Conservation (phyloP, 2,329 filamentous ascomycete genomes). For the Aspergillus bombycis region DNA sequence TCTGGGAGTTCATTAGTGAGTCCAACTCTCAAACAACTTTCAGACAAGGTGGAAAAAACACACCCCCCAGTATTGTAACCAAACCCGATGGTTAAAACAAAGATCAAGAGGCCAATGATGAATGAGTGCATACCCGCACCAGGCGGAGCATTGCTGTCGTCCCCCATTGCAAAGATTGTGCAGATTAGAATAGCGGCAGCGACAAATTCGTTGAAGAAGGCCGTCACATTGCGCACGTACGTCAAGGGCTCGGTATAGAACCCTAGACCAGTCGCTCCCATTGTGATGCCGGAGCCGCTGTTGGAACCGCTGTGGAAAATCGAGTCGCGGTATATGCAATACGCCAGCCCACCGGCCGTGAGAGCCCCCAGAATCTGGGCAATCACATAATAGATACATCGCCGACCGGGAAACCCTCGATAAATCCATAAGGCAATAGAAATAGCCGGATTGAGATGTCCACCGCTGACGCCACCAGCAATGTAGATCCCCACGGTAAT, state of each 20-base stretch:
- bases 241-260: conserved; percentile 19
- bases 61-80: conserved; percentile 42
- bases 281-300: conserved; percentile 17
- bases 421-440: conserved; percentile 40
- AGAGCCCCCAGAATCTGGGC: conserved; percentile 42
- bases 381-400: conserved; percentile 32
- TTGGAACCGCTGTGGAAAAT: conserved; percentile 30
- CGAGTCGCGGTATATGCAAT: conserved; percentile 40
- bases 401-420: conserved; percentile 38
- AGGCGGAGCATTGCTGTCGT: conserved; percentile 49
- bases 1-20: conserved; percentile 14
- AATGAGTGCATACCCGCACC: conserved; percentile 47
- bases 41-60: not conserved
- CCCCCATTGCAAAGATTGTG: conserved; percentile 42
- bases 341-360: conserved; percentile 37
- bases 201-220: conserved; percentile 44
- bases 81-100: conserved; percentile 21
- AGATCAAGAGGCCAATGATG: conserved; percentile 21
- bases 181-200: conserved; percentile 36
- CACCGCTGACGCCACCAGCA: conserved; percentile 51
- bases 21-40: not conserved
- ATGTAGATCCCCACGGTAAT: conserved; percentile 49
- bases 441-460: conserved; percentile 53
- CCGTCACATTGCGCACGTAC: conserved; percentile 30
- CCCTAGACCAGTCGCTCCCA: conserved; percentile 1